Evolutionary conservation across 2,329 filamentous ascomycete genomes (phyloP).

Genomic region (Xylaria sp.): DNA sequence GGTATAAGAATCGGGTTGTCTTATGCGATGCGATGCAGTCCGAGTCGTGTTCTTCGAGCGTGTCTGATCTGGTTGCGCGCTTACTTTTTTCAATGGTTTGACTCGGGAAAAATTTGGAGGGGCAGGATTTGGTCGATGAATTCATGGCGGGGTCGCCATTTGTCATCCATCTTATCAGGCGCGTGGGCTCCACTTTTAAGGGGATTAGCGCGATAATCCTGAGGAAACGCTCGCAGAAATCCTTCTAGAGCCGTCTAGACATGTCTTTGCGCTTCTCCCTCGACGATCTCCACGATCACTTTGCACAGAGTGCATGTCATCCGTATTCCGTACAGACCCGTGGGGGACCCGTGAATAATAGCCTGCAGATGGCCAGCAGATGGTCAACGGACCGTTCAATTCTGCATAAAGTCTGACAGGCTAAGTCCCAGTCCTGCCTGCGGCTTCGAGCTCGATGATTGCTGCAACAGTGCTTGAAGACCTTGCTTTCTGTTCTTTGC

Average conservation of each 20-base stretch:
- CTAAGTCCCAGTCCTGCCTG: slow-evolving; percentile 41
- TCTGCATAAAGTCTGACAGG: slow-evolving; percentile 52
- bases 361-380: neutral
- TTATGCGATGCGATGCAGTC: neutral
- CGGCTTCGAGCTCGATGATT: slow-evolving; percentile 35
- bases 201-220: slow-evolving; percentile 6
- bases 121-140: slow-evolving; percentile 29
- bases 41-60: slow-evolving; percentile 5
- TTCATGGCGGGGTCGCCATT: slow-evolving; percentile 33
- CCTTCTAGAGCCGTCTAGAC: neutral
- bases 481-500: slow-evolving; percentile 61
- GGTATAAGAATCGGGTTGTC: neutral
- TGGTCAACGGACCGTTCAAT: slow-evolving; percentile 18
- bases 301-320: neutral
- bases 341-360: neutral
- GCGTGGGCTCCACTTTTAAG: slow-evolving; percentile 3
- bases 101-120: slow-evolving; percentile 35
- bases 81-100: neutral
- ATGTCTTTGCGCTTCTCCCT: neutral
- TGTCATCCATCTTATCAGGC: neutral
- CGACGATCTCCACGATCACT: neutral
- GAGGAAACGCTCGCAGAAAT: neutral
- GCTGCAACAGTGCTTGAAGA: slow-evolving; percentile 59
- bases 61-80: neutral
- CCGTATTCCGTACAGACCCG: neutral